Base-by-base conservation (phyloP, 495 filamentous ascomycete genomes). In the Penicillium longicatenatum region DNA sequence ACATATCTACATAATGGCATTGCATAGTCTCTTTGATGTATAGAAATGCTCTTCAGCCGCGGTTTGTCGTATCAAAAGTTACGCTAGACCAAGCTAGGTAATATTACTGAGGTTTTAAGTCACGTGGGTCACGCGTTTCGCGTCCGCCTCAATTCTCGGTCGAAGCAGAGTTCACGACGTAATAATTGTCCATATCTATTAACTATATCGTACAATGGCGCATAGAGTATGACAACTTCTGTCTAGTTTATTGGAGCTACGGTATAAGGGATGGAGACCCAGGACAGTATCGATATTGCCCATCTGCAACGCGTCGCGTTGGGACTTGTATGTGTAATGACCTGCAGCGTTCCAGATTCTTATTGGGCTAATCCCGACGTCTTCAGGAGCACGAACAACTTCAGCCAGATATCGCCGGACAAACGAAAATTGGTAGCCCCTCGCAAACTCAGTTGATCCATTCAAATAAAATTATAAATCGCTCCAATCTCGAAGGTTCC, bases 241-340 rank as follows among this genome's bases (percentile, higher is more conserved):
- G 14, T 46, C 6, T 17, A 30, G n/a, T 30, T 48, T 4, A 30
- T 30, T 48, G 16, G 24, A 30, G 12, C 31, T 37, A 21, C 4
- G 21, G 31, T 4, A 12, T 19, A 30, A 47, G 46, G 20, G 37
- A 81, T 81, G 79, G 75, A 76, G 43, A 76, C 72, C 22, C 75
- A 80, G 55, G 64, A 83, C 57, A 79, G 79, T 47, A 67, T 81
- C 52, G 79, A 83, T 52, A 76, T 83, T 31, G 75, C 70, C 43
- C 70, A 70, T 50, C 55, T 82, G 57, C 77, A 80, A 75, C 77
- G 74, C 62, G 74, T 76, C 69, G 78, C 78, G 67, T 65, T 83
- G 60, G 74, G 77, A 37, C 60, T 71, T 66, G 76, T 78, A 69
- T 69, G 76, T 72, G 76, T 72, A 56, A 66, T 59, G 53, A 60